Percentiles rank a stretch among this genome's conserved stretches.
Conservation (phyloP, 495 filamentous ascomycete genomes). For the Penicillium daleae region DNA sequence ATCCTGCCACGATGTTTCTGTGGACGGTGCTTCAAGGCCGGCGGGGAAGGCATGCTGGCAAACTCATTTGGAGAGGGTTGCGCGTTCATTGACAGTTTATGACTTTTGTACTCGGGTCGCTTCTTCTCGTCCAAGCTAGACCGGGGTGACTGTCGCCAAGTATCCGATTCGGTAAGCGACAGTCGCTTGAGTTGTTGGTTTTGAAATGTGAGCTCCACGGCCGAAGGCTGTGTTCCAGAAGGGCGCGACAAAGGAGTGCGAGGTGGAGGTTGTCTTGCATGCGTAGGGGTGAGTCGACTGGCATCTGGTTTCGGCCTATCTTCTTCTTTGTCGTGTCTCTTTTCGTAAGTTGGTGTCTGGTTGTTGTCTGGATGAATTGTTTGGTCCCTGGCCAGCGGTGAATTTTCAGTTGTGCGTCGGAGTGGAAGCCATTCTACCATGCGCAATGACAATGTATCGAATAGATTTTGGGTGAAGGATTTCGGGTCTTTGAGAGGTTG, state of each 20-base stretch:
- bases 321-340: constrained; percentile 10
- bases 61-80: constrained; percentile 33
- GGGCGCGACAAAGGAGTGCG: constrained; percentile 42
- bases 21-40: constrained; percentile 47
- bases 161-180: constrained; percentile 44
- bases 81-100: constrained; percentile 37
- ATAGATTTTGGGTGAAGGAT: constrained; percentile 82
- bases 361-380: not conserved
- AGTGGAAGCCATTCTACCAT: constrained; percentile 81
- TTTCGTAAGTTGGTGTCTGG: constrained; percentile 21
- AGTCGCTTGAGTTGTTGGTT: constrained; percentile 48
- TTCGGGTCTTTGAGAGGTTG: constrained; percentile 73
- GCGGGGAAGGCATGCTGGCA: constrained; percentile 43
- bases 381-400: constrained; percentile 17
- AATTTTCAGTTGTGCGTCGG: constrained; percentile 34
- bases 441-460: constrained; percentile 74
- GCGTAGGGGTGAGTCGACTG: constrained; percentile 7
- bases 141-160: constrained; percentile 40
- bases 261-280: constrained; percentile 18
- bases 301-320: constrained; percentile 17
- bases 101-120: constrained; percentile 33
- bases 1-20: constrained; percentile 48
- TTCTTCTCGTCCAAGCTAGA: constrained; percentile 41
- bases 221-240: constrained; percentile 28
- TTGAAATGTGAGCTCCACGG: constrained; percentile 43